phyloP scores from a whole-genome alignment of 2,329 filamentous ascomycete genomes.

The Capronia epimyces region DNA sequence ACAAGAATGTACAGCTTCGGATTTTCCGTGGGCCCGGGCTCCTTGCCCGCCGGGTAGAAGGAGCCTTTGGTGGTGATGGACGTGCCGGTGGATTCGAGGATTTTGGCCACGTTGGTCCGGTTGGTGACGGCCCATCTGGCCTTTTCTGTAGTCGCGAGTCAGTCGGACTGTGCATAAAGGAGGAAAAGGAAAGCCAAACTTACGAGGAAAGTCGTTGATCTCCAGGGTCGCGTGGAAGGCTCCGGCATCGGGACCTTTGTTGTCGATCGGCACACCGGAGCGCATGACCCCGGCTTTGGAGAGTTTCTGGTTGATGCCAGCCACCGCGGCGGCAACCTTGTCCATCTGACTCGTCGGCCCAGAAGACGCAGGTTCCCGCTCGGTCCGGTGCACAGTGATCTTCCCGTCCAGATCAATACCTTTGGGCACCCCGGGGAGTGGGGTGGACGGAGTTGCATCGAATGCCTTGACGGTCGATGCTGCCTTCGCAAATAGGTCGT shows the following conservation, averaged over 20 bases:
- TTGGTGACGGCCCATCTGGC: slow-evolving; percentile 98
- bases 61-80: slow-evolving; percentile 97
- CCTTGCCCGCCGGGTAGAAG: slow-evolving; percentile 78
- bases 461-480: slow-evolving; percentile 61
- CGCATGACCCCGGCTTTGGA: slow-evolving; percentile 85
- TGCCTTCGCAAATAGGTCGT: slow-evolving; percentile 54
- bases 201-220: slow-evolving; percentile 95
- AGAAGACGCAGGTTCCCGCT: slow-evolving; percentile 44
- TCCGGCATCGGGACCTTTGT: slow-evolving; percentile 94
- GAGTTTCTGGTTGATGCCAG: slow-evolving; percentile 82
- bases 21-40: slow-evolving; percentile 66
- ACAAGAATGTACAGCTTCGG: slow-evolving; percentile 98
- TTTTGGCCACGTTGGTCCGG: slow-evolving; percentile 96
- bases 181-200: slow-evolving; percentile 31
- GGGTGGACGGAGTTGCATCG: slow-evolving; percentile 42
- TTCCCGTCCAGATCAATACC: slow-evolving; percentile 60
- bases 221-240: slow-evolving; percentile 95
- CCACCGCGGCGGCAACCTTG: slow-evolving; percentile 83
- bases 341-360: slow-evolving; percentile 63
- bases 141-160: slow-evolving; percentile 56
- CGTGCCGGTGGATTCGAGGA: slow-evolving; percentile 86
- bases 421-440: slow-evolving; percentile 45
- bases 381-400: slow-evolving; percentile 67
- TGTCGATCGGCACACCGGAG: slow-evolving; percentile 91
- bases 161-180: neutral